Evolutionary conservation across 2,329 filamentous ascomycete species (phyloP), one percentile per base, ranked within the genome.

Genomic region (Alternaria tenuissima): DNA sequence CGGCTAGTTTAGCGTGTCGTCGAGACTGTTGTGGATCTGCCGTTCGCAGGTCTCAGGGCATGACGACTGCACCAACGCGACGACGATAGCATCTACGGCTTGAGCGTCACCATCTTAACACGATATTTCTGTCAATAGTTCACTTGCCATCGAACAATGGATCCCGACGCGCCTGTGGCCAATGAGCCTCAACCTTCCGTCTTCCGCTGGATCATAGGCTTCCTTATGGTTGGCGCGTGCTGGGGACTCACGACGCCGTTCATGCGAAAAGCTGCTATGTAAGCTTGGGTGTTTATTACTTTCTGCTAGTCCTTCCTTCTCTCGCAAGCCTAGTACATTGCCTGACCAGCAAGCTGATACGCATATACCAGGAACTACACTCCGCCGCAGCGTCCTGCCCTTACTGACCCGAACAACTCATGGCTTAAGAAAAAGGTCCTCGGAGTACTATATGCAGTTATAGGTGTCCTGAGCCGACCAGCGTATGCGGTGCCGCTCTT

Each of bases 231-330:
- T 67, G 93, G 94, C 54, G 83, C 95, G 24, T 94, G 93, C 68
- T 98, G 94, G 94, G 94, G 94, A 52, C 88, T 96, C 70, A 97
- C 93, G 1, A 96, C 93, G 8, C 82, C 83, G 11, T 97, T 98
- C 82, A 96, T 98, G 84, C 90, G 94, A 24, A 87, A 88, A 63
- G 94, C 94, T 9, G 94, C 94, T 2, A 86, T 90, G 65, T 68
- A 46, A 6, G 61, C n/a, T 24, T 24, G 30, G 7, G 22, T 20
- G 8, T 36, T 8, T 22, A 24, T 12, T 7, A 11, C 6, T 7
- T 12, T 22, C 11, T 9, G 4, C 39, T 41, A 41, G 18, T 4
- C 9, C n/a, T 18, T 14, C 20, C 5, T 12, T 7, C 3, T 9
- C 26, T 32, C 20, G 39, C 20, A 42, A 24, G 20, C 24, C 7